phyloP scores from a whole-genome alignment of 2,329 filamentous ascomycete genomes.

The Pezicula neosporulosa region DNA sequence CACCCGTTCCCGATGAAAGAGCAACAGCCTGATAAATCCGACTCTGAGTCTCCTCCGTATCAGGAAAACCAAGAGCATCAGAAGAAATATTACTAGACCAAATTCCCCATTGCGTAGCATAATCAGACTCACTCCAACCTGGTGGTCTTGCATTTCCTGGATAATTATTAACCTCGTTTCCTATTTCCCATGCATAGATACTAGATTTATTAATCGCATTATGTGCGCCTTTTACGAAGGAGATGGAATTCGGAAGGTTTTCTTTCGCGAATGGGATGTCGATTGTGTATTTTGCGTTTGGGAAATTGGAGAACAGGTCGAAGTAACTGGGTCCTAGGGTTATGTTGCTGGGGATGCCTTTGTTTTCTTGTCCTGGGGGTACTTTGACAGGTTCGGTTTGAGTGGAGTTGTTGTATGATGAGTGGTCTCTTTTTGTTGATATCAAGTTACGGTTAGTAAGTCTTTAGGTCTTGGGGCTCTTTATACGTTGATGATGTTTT shows the following conservation, averaged over 20 bases:
- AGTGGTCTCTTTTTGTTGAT: too few relatives aligned
- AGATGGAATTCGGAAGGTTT: background rate
- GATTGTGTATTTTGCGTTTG: background rate
- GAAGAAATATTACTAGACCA: background rate
- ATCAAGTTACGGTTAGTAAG: too few relatives aligned
- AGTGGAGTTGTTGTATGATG: too few relatives aligned
- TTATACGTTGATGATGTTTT: too few relatives aligned
- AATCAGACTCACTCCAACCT: background rate
- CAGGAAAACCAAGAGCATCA: too few relatives aligned
- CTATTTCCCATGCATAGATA: background rate
- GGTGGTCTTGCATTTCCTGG: background rate
- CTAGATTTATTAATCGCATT: background rate
- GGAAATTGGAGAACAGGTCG: background rate
- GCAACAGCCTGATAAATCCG: too few relatives aligned
- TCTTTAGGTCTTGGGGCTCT: too few relatives aligned
- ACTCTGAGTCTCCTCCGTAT: too few relatives aligned
- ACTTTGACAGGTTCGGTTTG: too few relatives aligned
- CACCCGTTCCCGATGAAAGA: too few relatives aligned
- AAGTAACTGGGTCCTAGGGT: background rate
- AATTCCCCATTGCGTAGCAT: background rate
- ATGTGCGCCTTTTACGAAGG: background rate
- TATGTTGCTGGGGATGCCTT: too few relatives aligned
- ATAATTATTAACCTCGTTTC: background rate
- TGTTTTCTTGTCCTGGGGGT: too few relatives aligned
- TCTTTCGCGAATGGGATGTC: background rate